These are phyloP conservation scores for Amoebophrya sp. DNA, from an alignment of 169 alveolate genomes.

Conservation along the genomic window DNA sequence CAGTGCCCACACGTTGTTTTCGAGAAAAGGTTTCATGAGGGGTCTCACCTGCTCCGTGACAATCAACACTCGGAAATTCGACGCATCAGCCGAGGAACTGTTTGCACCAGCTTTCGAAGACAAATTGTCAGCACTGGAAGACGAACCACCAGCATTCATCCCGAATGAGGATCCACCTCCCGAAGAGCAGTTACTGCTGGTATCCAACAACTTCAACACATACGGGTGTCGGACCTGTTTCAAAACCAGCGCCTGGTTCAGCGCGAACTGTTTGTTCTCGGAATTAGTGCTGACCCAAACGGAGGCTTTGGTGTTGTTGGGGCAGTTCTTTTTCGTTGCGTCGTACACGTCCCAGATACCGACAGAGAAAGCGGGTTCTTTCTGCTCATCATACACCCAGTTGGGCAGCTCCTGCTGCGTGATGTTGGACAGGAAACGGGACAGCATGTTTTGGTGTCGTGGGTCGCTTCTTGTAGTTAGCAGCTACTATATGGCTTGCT, in stretches of 20 bases:
- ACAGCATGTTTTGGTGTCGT: neutral
- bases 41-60: neutral
- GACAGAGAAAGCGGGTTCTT: no score
- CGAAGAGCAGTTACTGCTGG: neutral
- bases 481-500: no score
- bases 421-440: neutral
- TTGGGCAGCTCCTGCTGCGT: no score
- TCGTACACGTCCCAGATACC: neutral
- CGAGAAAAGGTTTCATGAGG: neutral
- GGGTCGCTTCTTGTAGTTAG: no score
- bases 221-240: neutral
- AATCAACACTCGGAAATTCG: neutral
- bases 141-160: no score
- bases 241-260: neutral
- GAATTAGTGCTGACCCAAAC: neutral
- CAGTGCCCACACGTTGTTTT: neutral
- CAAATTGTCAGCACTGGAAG: no score
- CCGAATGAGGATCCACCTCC: no score
- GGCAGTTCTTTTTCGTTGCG: neutral
- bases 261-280: neutral
- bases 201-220: neutral
- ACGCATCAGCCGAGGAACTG: neutral
- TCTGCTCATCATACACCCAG: no score
- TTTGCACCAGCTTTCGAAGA: no score
- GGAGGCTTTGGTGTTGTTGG: neutral